Base-by-base conservation (phyloP, 768 basidiomycete species). In the Gymnopilus dilepis region DNA sequence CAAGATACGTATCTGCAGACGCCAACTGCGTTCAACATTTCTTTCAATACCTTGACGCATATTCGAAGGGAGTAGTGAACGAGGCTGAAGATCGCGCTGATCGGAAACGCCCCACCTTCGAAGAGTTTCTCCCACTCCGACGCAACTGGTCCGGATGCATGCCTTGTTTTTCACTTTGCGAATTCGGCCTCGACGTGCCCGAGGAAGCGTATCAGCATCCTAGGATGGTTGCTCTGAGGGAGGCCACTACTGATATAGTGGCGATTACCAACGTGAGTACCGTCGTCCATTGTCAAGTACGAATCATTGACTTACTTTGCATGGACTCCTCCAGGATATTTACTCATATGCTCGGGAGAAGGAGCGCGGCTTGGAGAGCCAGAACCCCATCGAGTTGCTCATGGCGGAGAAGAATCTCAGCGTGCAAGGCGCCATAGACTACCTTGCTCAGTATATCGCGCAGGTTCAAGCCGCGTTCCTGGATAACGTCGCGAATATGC, bases 331-430 rank as follows among this genome's bases (percentile, higher is more conserved):
- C 31, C 41, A 71, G 67, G 73, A 73, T 57, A 59, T 75, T 9
- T 67, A 60, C 59, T 74, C 72, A 0, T 73, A 69, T 53, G 71
- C 71, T 15, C 64, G 72, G 50, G 72, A 72, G 60, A 78, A 77
- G 33, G 54, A 64, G 26, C 66, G 63, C 0, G 77, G 78, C 45
- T 34, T 68, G 33, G 77, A 78, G 40, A 61, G 63, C 1, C 78
- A 81, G 62, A 81, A 81, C 60, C 73, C 85, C 15, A 75, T 87
- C 38, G 80, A 80, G 3, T 76, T 84, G n/a, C 76, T 85, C 34
- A 85, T 83, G 82, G 73, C 78, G 37, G 76, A 82, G 69, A 37
- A 63, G 65, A 21, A 63, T 74, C 55, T 72, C 72, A 60, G 64
- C 78, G 1, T 66, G 26, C 77, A 82, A 60, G 74, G 67, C 1